Conservation (phyloP, 2,329 filamentous ascomycete genomes). For the Penicillium verrucosum region DNA sequence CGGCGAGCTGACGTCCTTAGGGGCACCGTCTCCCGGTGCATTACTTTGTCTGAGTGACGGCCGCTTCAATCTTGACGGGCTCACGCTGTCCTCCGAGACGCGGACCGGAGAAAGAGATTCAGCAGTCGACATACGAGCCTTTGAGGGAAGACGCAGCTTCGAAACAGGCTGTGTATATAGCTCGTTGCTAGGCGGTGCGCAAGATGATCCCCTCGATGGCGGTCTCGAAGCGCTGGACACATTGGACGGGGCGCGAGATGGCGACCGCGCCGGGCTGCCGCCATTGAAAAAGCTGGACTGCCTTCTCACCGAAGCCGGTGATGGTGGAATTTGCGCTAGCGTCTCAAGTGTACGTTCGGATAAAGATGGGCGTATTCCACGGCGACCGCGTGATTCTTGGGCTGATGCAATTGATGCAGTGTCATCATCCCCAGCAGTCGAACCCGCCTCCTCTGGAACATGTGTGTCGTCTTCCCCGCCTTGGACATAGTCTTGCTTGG, state of each 20-base stretch:
- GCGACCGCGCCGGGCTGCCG: conserved; percentile 58
- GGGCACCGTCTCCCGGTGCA: conserved; percentile 8
- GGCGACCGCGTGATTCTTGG: conserved; percentile 24
- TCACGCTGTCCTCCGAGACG: conserved; percentile 21
- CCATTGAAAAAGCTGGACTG: conserved; percentile 70
- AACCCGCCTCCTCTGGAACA: conserved; percentile 12
- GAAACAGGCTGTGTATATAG: conserved; percentile 41
- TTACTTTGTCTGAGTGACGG: conserved; percentile 23
- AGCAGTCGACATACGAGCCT: conserved; percentile 29
- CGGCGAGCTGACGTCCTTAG: conserved; percentile 16
- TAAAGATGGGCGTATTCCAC: conserved; percentile 43
- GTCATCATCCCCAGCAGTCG: conserved; percentile 11
- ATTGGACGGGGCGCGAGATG: conserved; percentile 62
- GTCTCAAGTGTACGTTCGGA: conserved; percentile 85
- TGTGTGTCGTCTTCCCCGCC: conserved; percentile 21
- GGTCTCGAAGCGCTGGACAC: conserved; percentile 48
- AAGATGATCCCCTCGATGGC: conserved; percentile 45
- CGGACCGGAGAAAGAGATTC: conserved; percentile 21
- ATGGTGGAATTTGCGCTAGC: conserved; percentile 71
- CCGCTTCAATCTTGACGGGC: conserved; percentile 24
- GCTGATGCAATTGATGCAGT: not conserved
- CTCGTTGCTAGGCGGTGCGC: conserved; percentile 54
- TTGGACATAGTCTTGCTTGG: conserved; percentile 22
- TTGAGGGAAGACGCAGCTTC: conserved; percentile 34
- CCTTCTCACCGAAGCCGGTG: conserved; percentile 65